Conservation (phyloP, 164 flowering plant species). For the Litsea cubeba region DNA sequence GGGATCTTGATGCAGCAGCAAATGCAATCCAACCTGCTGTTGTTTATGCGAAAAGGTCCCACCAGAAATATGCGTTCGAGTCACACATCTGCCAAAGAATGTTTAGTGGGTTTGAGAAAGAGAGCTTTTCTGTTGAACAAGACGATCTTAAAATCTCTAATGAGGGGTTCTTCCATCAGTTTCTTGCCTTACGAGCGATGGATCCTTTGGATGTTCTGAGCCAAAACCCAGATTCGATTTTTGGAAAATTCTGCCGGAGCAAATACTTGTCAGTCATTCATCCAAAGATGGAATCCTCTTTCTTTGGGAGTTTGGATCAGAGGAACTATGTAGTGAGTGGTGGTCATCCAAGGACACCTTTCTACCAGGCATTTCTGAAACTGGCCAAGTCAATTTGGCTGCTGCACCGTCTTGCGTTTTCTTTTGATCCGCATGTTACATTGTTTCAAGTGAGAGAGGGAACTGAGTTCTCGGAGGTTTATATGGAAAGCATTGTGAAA, state of each 20-base stretch:
- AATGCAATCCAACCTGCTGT: constrained; percentile 69
- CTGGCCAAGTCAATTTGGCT: constrained; percentile 90
- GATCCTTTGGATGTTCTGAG: constrained; percentile 79
- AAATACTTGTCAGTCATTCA: constrained; percentile 74
- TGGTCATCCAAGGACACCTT: constrained; percentile 94
- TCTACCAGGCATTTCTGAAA: constrained; percentile 87
- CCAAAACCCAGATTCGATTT: constrained; percentile 72
- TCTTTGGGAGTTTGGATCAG: constrained; percentile 90
- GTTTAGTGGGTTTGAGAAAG: constrained; percentile 84
- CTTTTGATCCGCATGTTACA: constrained; percentile 71
- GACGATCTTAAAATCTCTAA: constrained; percentile 34
- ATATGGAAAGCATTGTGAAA: constrained; percentile 87
- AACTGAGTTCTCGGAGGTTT: constrained; percentile 81
- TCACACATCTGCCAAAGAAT: constrained; percentile 82
- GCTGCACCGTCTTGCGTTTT: constrained; percentile 69
- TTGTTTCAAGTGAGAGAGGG: constrained; percentile 77
- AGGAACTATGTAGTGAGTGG: constrained; percentile 69
- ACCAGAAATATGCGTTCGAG: constrained; percentile 96
- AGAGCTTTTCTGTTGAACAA: constrained; percentile 48
- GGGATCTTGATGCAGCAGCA: constrained; percentile 99
- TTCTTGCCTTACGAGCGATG: constrained; percentile 60
- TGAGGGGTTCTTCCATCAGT: constrained; percentile 80
- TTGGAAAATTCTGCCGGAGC: constrained; percentile 78
- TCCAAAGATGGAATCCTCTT: constrained; percentile 91
- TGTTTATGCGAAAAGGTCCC: constrained; percentile 81